Evolutionary conservation across 345 rosid genomes (phyloP).

Genomic region (Microthlaspi erraticum): DNA sequence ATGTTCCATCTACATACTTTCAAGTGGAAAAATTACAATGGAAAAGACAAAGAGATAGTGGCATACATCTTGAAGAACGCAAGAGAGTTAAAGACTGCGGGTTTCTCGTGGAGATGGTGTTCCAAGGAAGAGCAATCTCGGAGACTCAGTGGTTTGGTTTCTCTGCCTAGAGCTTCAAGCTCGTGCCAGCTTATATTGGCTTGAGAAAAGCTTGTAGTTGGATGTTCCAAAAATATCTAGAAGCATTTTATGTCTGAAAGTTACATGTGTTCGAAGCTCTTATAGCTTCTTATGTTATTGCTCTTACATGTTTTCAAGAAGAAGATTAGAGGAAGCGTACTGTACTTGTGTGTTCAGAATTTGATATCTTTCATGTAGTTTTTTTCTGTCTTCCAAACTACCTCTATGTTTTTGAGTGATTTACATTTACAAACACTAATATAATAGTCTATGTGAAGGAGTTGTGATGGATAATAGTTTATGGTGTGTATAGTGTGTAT

Average conservation of each 20-base stretch:
- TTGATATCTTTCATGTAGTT: too few species aligned
- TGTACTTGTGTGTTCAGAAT: too few species aligned
- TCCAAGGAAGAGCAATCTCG: not conserved
- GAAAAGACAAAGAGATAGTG: not conserved
- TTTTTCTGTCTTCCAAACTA: too few species aligned
- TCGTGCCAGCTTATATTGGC: not conserved
- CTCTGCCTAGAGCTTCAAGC: not conserved
- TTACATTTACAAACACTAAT: too few species aligned
- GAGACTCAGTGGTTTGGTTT: not conserved
- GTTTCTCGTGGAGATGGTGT: not conserved
- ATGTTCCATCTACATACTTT: not conserved
- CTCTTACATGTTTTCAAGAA: too few species aligned
- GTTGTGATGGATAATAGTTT: too few species aligned
- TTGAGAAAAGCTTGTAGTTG: not conserved
- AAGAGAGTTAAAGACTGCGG: not conserved
- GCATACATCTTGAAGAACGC: not conserved
- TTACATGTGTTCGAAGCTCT: not conserved
- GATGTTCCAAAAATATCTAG: not conserved
- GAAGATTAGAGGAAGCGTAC: too few species aligned
- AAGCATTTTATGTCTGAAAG: not conserved
- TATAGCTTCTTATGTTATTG: not conserved
- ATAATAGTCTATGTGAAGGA: too few species aligned
- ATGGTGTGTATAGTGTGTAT: too few species aligned
- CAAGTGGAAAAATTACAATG: not conserved
- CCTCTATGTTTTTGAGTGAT: too few species aligned